phyloP scores from a whole-genome alignment of 768 basidiomycete species.

The Boletus edulis region DNA sequence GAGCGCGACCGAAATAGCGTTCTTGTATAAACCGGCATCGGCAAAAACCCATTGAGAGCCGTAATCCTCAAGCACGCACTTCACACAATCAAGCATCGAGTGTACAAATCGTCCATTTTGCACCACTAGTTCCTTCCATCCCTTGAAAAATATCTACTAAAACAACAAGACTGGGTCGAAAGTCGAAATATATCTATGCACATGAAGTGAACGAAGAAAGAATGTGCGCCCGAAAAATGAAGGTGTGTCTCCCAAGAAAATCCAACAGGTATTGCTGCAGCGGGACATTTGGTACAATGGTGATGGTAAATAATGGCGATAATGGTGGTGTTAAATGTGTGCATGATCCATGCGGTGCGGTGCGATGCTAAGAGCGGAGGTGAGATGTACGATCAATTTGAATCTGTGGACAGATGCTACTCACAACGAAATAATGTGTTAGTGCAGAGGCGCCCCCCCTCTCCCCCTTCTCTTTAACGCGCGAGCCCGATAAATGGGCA shows the following conservation, averaged over 20 bases:
- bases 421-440: slow-evolving; percentile 21
- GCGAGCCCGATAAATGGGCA: background rate
- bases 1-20: background rate
- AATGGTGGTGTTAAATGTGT: slow-evolving; percentile 7
- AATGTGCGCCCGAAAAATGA: slow-evolving; percentile 7
- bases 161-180: slow-evolving; percentile 20
- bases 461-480: background rate
- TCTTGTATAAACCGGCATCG: background rate
- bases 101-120: slow-evolving; percentile 3
- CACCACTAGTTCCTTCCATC: background rate
- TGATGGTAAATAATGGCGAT: background rate
- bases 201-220: slow-evolving; percentile 13
- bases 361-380: slow-evolving; percentile 10
- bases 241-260: background rate
- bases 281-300: slow-evolving; percentile 1
- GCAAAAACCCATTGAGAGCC: background rate
- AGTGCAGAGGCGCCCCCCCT: background rate
- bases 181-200: slow-evolving; percentile 19
- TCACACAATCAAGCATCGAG: background rate
- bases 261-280: slow-evolving; percentile 3
- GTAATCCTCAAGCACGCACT: background rate
- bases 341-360: background rate
- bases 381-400: slow-evolving; percentile 2
- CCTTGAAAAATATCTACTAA: slow-evolving; percentile 14
- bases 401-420: background rate